Evolutionary conservation across 768 basidiomycete species (phyloP), one percentile per base, ranked within the genome.

Genomic region (Peribolospora baueri): DNA sequence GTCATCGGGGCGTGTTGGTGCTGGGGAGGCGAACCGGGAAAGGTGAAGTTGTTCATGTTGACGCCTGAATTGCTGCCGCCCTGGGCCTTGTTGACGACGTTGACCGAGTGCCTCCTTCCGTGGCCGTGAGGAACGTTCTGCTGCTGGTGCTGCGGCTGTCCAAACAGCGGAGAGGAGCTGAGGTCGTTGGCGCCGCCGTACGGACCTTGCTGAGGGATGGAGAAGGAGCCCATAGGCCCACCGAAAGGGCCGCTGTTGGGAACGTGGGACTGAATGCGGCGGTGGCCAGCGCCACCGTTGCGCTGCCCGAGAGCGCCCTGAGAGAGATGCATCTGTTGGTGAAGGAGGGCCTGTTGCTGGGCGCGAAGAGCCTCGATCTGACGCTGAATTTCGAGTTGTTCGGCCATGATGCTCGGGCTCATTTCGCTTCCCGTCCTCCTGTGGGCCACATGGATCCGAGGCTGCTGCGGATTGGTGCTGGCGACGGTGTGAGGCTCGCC

Each of bases 91-190:
- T 83, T 84, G 58, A 86, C 77, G 42, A 90, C 84, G 62, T 88
- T 90, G 59, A 90, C 86, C 59, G 84, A 87, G 67, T 88, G 84
- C 56, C 87, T 73, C 48, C 87, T 75, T 45, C 84, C 86, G 65
- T 91, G 87, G 37, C 61, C 58, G 40, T 52, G 56, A 1, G 58
- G 59, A 38, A 54, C 61, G 76, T 61, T 81, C 80, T 9, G 74
- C 75, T 62, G 82, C 82, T 45, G 81, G 69, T 42, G 74, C 67
- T 60, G 66, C 43, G 9, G 25, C n/a, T 48, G 39, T 50, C 5
- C 5, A 59, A 62, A 2, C 70, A 25, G 25, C 25, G 77, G 60
- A 75, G 75, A 8, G 51, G 60, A 37, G 53, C 49, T 3, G 61
- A 66, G 69, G 63, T 54, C 74, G 45, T 49, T 41, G 54, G 54